Evolutionary conservation across 2,329 filamentous ascomycete species (phyloP).

Genomic region (Fusarium sp.): DNA sequence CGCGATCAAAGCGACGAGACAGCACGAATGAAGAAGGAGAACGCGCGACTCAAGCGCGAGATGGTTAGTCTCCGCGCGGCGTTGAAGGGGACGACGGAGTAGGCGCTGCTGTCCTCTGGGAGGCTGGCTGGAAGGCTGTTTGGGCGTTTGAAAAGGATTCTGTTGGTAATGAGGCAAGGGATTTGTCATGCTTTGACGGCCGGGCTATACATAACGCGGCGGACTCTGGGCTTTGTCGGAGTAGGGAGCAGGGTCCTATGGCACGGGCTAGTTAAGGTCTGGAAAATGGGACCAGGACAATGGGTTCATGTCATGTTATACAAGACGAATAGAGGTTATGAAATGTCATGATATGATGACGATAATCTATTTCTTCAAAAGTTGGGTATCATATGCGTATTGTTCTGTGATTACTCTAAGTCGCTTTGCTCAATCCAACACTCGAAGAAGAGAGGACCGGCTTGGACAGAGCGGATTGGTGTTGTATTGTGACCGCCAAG

Average conservation of each 20-base stretch:
- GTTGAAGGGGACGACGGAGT: slow-evolving; percentile 60
- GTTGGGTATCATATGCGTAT: slow-evolving; percentile 25
- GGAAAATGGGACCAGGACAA: slow-evolving; percentile 35
- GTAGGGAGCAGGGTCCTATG: slow-evolving; percentile 41
- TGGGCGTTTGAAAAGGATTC: slow-evolving; percentile 35
- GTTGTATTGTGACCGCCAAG: slow-evolving; percentile 58
- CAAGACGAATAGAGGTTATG: slow-evolving; percentile 41
- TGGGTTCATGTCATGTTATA: slow-evolving; percentile 40
- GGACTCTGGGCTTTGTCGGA: slow-evolving; percentile 35
- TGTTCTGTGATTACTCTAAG: not conserved
- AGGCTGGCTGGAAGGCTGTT: slow-evolving; percentile 37
- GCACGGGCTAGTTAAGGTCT: slow-evolving; percentile 38
- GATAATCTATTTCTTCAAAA: slow-evolving; percentile 30
- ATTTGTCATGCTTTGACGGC: slow-evolving; percentile 36
- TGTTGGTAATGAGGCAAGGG: slow-evolving; percentile 27
- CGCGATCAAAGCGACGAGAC: slow-evolving; percentile 83
- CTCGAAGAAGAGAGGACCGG: slow-evolving; percentile 73
- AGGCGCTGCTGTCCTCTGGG: slow-evolving; percentile 45
- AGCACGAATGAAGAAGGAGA: slow-evolving; percentile 84
- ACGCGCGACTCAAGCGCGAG: slow-evolving; percentile 84
- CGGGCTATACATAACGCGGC: slow-evolving; percentile 41
- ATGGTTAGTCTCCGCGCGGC: slow-evolving; percentile 75
- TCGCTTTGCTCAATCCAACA: slow-evolving; percentile 68
- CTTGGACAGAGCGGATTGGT: slow-evolving; percentile 65
- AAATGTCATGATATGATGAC: slow-evolving; percentile 46